phyloP scores from a whole-genome alignment of 73 alveolate genomes.

The Tetrahymena borealis region DNA sequence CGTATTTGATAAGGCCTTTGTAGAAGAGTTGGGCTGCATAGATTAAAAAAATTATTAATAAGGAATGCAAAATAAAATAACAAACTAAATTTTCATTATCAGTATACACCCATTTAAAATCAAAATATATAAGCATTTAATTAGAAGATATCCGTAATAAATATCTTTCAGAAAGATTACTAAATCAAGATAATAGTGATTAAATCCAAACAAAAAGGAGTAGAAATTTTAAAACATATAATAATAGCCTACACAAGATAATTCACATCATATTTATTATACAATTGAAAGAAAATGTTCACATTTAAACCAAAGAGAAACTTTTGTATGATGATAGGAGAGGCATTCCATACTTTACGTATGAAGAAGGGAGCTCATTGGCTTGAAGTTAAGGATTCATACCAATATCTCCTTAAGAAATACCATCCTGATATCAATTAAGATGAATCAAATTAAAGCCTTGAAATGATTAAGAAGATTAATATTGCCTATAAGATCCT shows the following conservation, averaged over 20 bases:
- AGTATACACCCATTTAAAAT: background rate
- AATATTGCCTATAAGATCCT: background rate
- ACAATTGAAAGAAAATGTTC: background rate
- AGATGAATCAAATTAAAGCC: background rate
- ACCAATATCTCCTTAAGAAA: background rate
- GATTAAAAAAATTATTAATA: background rate
- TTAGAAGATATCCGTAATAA: background rate
- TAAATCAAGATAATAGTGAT: background rate
- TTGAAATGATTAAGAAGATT: background rate
- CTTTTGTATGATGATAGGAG: background rate
- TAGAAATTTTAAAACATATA: background rate
- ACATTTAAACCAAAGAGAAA: background rate
- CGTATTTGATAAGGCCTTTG: background rate
- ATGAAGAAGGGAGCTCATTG: background rate
- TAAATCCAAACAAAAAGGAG: background rate
- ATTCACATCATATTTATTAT: background rate
- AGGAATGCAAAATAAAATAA: background rate
- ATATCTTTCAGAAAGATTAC: background rate
- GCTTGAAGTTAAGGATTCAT: background rate
- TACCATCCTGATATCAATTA: background rate
- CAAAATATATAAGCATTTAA: background rate
- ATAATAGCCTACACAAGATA: background rate
- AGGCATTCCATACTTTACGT: background rate
- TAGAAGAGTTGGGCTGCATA: background rate
- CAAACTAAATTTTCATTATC: background rate